Conservation (phyloP, 345 rosid genomes). For the Eucalyptus regnans region DNA sequence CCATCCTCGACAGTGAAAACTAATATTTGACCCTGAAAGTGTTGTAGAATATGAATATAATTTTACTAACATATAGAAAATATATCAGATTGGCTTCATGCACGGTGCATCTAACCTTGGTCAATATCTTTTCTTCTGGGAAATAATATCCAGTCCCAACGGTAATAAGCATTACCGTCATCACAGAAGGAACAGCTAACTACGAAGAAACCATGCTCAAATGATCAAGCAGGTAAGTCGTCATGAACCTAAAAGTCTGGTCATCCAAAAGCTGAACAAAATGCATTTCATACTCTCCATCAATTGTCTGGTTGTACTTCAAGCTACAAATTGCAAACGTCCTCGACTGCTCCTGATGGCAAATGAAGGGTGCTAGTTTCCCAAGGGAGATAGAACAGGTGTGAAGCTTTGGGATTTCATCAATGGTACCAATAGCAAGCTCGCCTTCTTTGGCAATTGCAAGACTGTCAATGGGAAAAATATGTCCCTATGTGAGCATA, state of each 20-base stretch:
- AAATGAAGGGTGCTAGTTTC: conserved; percentile 70
- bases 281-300: conserved; percentile 66
- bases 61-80: neutral
- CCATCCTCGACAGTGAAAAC: conserved; percentile 83
- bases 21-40: conserved; percentile 63
- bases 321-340: conserved; percentile 78
- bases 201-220: conserved; percentile 77
- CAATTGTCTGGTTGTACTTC: conserved; percentile 39
- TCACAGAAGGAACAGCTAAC: conserved; percentile 83
- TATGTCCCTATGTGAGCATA: neutral
- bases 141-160: conserved; percentile 86
- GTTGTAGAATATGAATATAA: neutral
- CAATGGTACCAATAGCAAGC: conserved; percentile 74
- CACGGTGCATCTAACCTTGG: conserved; percentile 32
- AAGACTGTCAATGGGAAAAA: conserved; percentile 24
- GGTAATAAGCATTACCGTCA: conserved; percentile 57
- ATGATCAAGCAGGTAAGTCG: conserved; percentile 74
- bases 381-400: conserved; percentile 87
- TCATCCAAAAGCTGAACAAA: conserved; percentile 70
- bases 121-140: conserved; percentile 71
- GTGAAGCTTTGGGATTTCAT: conserved; percentile 92
- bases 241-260: conserved; percentile 63
- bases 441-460: conserved; percentile 92
- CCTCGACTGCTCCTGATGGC: conserved; percentile 85
- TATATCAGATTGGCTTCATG: neutral